Percentiles rank a stretch among this genome's conserved stretches.
These are phyloP conservation scores for Yarrowia sp. DNA, from an alignment of 805 yeast genomes.

Conservation along the genomic window DNA sequence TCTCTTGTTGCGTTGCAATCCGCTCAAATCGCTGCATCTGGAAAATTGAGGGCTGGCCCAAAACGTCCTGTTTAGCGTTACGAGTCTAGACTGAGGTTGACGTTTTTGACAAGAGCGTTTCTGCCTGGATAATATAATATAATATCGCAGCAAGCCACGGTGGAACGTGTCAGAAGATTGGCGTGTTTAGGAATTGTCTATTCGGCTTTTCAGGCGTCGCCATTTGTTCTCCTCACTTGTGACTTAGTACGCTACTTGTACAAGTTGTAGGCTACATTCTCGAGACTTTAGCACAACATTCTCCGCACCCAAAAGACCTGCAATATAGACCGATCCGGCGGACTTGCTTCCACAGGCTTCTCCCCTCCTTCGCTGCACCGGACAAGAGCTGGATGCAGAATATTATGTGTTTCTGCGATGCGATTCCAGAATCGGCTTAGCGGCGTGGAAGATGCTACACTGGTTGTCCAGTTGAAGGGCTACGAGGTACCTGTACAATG, in stretches of 20 bases:
- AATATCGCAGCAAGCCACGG: slow-evolving; percentile 17
- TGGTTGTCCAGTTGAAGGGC: too few species aligned
- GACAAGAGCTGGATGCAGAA: background rate
- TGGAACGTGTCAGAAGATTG: background rate
- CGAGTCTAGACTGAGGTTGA: background rate
- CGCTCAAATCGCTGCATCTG: too few species aligned
- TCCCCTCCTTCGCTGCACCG: slow-evolving; percentile 12
- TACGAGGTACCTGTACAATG: too few species aligned
- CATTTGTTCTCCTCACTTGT: too few species aligned
- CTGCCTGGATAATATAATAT: background rate
- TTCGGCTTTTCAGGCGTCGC: too few species aligned
- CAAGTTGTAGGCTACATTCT: too few species aligned
- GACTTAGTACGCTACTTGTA: too few species aligned
- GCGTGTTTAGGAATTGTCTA: too few species aligned
- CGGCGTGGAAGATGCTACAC: background rate
- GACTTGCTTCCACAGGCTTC: slow-evolving; percentile 2
- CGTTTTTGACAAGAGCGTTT: background rate
- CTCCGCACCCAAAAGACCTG: too few species aligned
- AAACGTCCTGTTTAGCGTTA: background rate
- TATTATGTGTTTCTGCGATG: slow-evolving; percentile 2
- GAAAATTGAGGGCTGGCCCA: background rate
- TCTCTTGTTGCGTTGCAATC: too few species aligned
- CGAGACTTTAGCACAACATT: too few species aligned
- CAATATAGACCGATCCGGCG: too few species aligned
- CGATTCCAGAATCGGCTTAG: background rate